A percentile compares a stretch with the other conserved stretches of the same genome.
These are phyloP conservation scores for Lepidium sativum DNA, from an alignment of 345 rosid genomes.

Conservation along the genomic window DNA sequence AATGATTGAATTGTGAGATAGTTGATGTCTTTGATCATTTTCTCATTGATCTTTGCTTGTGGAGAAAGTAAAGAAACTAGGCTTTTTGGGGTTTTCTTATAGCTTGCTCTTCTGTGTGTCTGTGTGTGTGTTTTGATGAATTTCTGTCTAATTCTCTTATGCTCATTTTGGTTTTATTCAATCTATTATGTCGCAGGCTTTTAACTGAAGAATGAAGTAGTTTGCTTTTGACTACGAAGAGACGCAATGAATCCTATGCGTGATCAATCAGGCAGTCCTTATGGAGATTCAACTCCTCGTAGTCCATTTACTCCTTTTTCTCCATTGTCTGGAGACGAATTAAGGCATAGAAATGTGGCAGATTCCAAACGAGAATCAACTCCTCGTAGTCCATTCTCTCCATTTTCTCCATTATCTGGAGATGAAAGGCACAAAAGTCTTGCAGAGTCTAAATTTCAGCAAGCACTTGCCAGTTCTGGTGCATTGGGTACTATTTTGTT, in stretches of 20 bases:
- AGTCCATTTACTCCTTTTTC: conserved; percentile 26
- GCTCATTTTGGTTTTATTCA: not conserved
- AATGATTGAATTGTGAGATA: not conserved
- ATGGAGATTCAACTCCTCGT: conserved; percentile 29
- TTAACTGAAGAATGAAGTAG: conserved; percentile 16
- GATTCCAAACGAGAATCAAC: conserved; percentile 35
- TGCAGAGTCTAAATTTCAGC: conserved; percentile 46
- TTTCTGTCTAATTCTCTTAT: not conserved
- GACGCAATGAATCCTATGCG: conserved; percentile 16
- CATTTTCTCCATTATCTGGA: conserved; percentile 30
- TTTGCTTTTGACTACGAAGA: not conserved
- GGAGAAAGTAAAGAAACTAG: not conserved
- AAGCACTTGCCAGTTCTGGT: conserved; percentile 35
- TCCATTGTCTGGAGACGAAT: conserved; percentile 40
- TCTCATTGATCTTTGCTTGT: not conserved
- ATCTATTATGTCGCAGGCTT: conserved; percentile 8
- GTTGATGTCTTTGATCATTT: not conserved
- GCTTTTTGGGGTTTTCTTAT: not conserved
- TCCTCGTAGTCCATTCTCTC: conserved; percentile 32
- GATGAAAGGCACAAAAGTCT: conserved; percentile 44
- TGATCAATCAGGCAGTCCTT: conserved; percentile 30
- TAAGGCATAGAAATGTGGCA: conserved; percentile 29
- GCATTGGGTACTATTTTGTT: conserved; percentile 30
- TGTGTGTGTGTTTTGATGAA: not conserved
- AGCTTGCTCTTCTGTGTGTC: not conserved